Evolutionary conservation across 352 stramenopile species (phyloP).

Genomic region (Phytophthora hibernalis): DNA sequence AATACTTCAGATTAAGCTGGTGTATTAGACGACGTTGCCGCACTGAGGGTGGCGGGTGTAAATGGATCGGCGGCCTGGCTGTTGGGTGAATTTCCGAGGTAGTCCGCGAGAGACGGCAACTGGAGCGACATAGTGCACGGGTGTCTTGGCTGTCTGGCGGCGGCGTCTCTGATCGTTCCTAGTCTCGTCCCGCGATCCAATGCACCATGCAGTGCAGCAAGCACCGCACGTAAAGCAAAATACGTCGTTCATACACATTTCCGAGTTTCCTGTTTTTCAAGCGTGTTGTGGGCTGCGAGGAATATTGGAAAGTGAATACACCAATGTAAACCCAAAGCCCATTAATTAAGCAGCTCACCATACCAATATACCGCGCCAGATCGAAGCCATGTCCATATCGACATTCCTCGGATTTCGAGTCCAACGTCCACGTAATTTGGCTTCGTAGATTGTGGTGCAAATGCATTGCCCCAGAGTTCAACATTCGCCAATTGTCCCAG

Average conservation of each 20-base stretch:
- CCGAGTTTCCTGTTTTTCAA: constrained; percentile 1
- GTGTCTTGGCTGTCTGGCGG: constrained; percentile 6
- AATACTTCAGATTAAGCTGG: no score
- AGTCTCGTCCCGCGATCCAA: constrained; percentile 17
- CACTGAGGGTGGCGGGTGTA: constrained; percentile 22
- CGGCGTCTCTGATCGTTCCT: constrained; percentile 16
- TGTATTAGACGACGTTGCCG: constrained; percentile 8
- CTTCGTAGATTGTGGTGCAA: no score
- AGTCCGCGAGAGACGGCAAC: constrained; percentile 25
- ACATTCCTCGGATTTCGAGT: constrained; percentile 3
- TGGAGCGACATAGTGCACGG: constrained; percentile 33
- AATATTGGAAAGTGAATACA: constrained; percentile 15
- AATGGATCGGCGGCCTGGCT: constrained; percentile 17
- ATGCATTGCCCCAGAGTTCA: no score
- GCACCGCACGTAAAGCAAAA: constrained; percentile 28
- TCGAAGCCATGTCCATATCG: constrained; percentile 10
- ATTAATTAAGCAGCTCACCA: neutral
- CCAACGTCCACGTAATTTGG: constrained; percentile 1
- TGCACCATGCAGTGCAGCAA: constrained; percentile 33
- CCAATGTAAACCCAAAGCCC: neutral
- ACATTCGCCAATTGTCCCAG: no score
- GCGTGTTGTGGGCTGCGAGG: neutral
- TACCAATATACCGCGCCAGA: no score
- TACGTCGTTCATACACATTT: constrained; percentile 29
- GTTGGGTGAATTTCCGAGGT: constrained; percentile 21